phyloP scores from a whole-genome alignment of 2,329 filamentous ascomycete species.

The Aspergillus pseudotamarii region DNA sequence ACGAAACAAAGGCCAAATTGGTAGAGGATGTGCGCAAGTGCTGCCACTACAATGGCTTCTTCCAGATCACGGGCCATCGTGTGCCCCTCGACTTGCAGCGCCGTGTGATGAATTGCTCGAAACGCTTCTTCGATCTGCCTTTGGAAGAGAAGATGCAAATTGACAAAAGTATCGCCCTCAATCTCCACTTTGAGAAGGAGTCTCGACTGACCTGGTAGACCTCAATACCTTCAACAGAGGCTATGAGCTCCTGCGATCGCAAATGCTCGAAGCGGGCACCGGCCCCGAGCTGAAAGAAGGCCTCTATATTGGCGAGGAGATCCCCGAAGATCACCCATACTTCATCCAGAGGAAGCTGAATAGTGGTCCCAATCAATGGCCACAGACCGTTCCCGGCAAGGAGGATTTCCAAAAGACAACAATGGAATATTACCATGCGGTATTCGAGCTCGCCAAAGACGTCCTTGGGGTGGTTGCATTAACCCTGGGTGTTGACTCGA shows the following conservation, averaged over 20 bases:
- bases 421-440: neutral
- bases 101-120: slow-evolving; percentile 41
- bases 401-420: neutral
- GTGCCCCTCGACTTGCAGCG: slow-evolving; percentile 43
- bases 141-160: slow-evolving; percentile 46
- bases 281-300: slow-evolving; percentile 50
- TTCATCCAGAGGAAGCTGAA: slow-evolving; percentile 42
- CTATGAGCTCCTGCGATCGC: slow-evolving; percentile 47
- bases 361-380: slow-evolving; percentile 47
- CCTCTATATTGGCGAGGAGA: slow-evolving; percentile 46
- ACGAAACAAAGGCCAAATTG: slow-evolving; percentile 31
- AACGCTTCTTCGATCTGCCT: slow-evolving; percentile 45
- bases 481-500: neutral
- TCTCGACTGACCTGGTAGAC: slow-evolving; percentile 24
- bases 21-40: slow-evolving; percentile 30
- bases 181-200: neutral
- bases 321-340: slow-evolving; percentile 34
- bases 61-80: slow-evolving; percentile 48
- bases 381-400: neutral
- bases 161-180: slow-evolving; percentile 31
- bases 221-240: slow-evolving; percentile 47
- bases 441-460: neutral
- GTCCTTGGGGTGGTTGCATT: neutral
- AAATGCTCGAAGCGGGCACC: slow-evolving; percentile 47
- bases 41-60: slow-evolving; percentile 41